Evolutionary conservation across 2,329 filamentous ascomycete genomes (phyloP), one percentile per base, ranked within the genome.

Genomic region (Xylariales sp.): DNA sequence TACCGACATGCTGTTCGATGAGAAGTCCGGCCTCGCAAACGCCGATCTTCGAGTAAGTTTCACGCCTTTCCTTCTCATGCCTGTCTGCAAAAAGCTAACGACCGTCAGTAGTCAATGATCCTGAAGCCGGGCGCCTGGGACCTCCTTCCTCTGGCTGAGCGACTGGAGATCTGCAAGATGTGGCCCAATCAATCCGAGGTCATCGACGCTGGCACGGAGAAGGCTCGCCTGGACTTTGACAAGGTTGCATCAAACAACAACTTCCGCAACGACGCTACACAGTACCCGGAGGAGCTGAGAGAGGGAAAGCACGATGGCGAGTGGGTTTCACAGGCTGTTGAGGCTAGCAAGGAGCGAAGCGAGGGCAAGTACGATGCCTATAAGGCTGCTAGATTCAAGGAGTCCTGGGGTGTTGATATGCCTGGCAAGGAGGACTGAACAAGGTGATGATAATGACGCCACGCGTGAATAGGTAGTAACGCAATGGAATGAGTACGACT

Each of bases 121-220:
- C 39, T 42, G 6, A 25, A 36, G 14, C 32, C 39, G 14, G 21
- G 31, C 19, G 31, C 31, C n/a, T 42, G 39, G 39, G 31, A 42
- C 12, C 32, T 34, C 21, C 31, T 42, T 18, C 27, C 31, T 9
- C 31, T 31, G 3, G 21, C 25, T 22, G 21, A 42, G 16, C 19
- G 14, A 8, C 22, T 22, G 3, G 14, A 28, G 9, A 22, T 42
- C 4, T 31, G 14, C 10, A 31, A 34, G 11, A 22, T 31, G 21
- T 28, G 21, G 22, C 39, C 39, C 10, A 21, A 31, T 21, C 11
- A 32, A 8, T 11, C 10, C 11, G 31, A 32, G 15, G 15, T 32
- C 31, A 9, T 11, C 8, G 7, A 32, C 31, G 16, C 10, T 12
- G 31, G 16, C 8, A 32, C 31, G 11, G 39, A 42, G 16, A 3